Conservation (phyloP, 352 stramenopile genomes). For the Thalassiosira sp. region DNA sequence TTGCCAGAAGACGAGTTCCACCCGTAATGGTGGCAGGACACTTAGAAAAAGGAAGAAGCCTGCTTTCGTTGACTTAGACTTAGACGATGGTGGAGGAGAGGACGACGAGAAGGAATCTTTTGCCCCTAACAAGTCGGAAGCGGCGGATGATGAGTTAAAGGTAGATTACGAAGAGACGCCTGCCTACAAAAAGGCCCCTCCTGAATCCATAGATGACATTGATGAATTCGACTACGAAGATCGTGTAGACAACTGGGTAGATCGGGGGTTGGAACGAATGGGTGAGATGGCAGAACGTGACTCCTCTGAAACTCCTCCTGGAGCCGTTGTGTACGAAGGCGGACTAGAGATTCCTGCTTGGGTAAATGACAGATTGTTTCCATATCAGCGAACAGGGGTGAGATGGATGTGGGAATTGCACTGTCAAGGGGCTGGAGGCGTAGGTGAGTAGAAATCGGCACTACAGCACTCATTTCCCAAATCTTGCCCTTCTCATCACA, state of each 20-base stretch:
- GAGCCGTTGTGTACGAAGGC: conserved; percentile 59
- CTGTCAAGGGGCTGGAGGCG: conserved; percentile 94
- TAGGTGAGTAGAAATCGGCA: conserved; percentile 71
- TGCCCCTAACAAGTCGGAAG: not conserved
- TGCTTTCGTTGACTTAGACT: conserved; percentile 27
- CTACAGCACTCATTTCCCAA: too few species aligned
- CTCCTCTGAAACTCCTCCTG: conserved; percentile 53
- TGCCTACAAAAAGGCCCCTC: not conserved
- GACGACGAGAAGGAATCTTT: conserved; percentile 5
- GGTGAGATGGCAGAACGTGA: conserved; percentile 73
- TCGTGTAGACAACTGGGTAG: conserved; percentile 76
- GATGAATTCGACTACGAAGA: conserved; percentile 79
- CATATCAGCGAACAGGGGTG: conserved; percentile 93
- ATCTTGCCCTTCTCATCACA: too few species aligned
- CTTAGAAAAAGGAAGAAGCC: conserved; percentile 38
- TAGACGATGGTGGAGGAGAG: conserved; percentile 16
- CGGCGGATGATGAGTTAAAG: conserved; percentile 7
- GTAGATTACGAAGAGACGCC: conserved; percentile 11
- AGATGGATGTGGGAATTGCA: conserved; percentile 97
- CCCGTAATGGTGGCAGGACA: conserved; percentile 23
- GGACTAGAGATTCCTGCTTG: conserved; percentile 75
- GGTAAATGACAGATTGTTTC: conserved; percentile 86
- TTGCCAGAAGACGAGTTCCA: conserved; percentile 50
- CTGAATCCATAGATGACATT: conserved; percentile 64
- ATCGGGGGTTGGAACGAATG: conserved; percentile 66